Base-by-base conservation (phyloP, 495 filamentous ascomycete species). In the Talaromyces stipitatus region DNA sequence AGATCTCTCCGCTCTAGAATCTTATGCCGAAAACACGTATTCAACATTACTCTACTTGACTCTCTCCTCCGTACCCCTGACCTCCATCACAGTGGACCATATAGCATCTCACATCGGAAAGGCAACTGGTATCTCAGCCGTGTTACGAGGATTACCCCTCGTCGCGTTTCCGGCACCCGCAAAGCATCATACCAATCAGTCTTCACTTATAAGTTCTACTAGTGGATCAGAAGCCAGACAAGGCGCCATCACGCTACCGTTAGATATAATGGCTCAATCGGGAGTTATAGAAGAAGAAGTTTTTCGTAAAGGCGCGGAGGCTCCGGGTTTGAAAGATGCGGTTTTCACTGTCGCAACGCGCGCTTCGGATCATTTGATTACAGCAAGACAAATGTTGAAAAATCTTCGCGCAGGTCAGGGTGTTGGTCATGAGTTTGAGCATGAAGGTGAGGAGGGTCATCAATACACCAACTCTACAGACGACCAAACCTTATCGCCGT, bases 301-400 rank as follows among this genome's bases (percentile, higher is more conserved):
- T 0, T 84, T 95, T 50, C 81, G 91, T 2, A 74, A 81, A n/a
- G 92, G 91, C 0, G 79, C 86, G 0, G 76, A 83, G 6, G 92
- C 94, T 0, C 73, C 81, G 12, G 92, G 91, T 0, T 72, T 97
- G 8, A 82, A 85, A 32, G 94, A 97, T 71, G 92, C 92, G 1
- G 85, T 98, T 4, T 97, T 97, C 64, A 78, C 81, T 18, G 91
- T 97, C 20, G 94, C 94, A 0, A 97, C 94, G 0, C 81, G 91
- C 29, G 94, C 94, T 4, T 91, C 89, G 66, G 94, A 98, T 72
- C 94, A 98, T 69, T 71, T 97, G 50, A 95, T 97, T 58, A 97
- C 94, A 0, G 92, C 87, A 14, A 77, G 92, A 59, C 89, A 94
- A 68, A 95, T 97, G 94, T 65, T 96, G 61, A 84, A 81, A 67